Evolutionary conservation across 306 rosid genomes (phyloP), one percentile per base, ranked within the genome.

Genomic region (Lablab purpureus): DNA sequence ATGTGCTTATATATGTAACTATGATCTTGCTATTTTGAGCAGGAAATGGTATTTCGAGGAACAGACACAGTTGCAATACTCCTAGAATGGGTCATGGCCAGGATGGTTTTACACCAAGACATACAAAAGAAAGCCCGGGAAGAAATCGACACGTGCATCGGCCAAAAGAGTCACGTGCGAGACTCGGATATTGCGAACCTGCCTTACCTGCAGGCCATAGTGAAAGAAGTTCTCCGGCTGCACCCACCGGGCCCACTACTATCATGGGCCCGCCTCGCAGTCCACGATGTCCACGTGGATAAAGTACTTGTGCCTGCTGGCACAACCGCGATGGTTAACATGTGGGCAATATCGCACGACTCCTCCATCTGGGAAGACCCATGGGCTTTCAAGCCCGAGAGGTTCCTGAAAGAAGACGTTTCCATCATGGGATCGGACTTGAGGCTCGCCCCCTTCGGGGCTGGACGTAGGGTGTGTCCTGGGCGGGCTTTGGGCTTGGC

Each of bases 321-420:
- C 76, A 94, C 98, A 1, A 90, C 97, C 0, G 93, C 97, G 23
- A 92, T 92, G 91, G 98, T 94, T 5, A 94, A 94, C 77, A 94
- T 94, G 98, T 94, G 98, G 98, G 92, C 98, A 45, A 94, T 94
- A 80, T 80, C 95, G 2, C 97, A 92, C 10, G 95, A 94, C 71
- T 75, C 95, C 0, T 15, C 87, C 2, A 30, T 92, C 0, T 94
- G 98, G 98, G 85, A 89, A 37, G 97, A 94, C 4, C 97, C 97
- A 0, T 87, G 88, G 92, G 56, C 58, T 43, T 94, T 94, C 36
- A 84, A 68, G 50, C 98, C 98, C 1, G 90, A 91, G 5, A 77
- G 98, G 10, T 94, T 94, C 74, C 23, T 86, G 0, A 87, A 89
- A 14, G 90, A 89, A 23, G 97, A 91, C 0, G 79, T 92, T 7